A percentile compares a stretch with the other conserved stretches of the same genome.
phyloP scores from a whole-genome alignment of 2,329 filamentous ascomycete species.

The Claviceps sp. region DNA sequence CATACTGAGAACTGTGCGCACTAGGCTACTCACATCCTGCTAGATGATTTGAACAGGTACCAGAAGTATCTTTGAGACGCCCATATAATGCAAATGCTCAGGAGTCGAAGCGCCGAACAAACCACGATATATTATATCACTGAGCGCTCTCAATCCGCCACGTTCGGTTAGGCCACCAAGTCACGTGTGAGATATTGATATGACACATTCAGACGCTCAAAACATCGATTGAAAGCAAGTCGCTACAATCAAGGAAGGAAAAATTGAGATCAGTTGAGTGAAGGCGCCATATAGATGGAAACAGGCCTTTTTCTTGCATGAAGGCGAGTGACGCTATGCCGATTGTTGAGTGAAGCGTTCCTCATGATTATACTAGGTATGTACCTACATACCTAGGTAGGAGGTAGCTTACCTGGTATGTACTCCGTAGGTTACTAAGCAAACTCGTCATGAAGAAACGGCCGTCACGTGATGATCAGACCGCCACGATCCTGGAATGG shows the following conservation, averaged over 20 bases:
- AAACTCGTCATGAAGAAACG: background rate
- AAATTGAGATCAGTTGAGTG: background rate
- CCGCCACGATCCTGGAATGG: background rate
- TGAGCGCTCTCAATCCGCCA: background rate
- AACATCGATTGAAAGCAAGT: background rate
- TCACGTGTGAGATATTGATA: background rate
- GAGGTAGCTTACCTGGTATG: too few relatives aligned
- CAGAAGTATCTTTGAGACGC: background rate
- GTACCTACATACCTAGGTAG: background rate
- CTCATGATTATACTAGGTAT: background rate
- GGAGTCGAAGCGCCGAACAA: background rate
- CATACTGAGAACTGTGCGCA: constrained; percentile 10
- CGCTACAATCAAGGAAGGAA: too few relatives aligned
- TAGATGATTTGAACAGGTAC: background rate
- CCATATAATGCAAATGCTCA: background rate
- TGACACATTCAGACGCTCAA: background rate
- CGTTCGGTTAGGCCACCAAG: background rate
- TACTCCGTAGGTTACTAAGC: background rate
- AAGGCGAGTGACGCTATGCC: background rate
- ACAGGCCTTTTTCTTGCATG: background rate
- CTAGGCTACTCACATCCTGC: background rate
- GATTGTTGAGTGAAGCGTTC: background rate
- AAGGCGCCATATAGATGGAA: background rate
- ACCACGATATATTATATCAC: background rate
- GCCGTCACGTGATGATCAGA: background rate